phyloP scores from a whole-genome alignment of 345 rosid species.

The Boechera retrofracta region DNA sequence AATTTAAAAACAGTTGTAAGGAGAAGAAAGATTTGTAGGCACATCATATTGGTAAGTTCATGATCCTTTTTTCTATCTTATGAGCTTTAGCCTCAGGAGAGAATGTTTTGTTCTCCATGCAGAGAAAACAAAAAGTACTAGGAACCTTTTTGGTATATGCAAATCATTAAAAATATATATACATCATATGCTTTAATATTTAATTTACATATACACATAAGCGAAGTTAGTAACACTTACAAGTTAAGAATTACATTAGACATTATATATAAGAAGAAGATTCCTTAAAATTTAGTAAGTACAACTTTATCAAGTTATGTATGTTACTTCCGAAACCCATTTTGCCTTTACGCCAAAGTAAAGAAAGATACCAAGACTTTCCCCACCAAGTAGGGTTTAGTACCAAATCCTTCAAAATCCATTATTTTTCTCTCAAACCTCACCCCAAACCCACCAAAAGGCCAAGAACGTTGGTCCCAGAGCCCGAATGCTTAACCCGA shows the following conservation, averaged over 20 bases:
- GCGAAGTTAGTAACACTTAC: constrained; percentile 35
- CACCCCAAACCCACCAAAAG: constrained; percentile 24
- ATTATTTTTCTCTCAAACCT: constrained; percentile 20
- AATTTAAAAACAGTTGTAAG: no score
- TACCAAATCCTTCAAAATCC: constrained; percentile 41
- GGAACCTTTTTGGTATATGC: constrained; percentile 36
- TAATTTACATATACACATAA: constrained; percentile 20
- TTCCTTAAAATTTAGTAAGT: constrained; percentile 41
- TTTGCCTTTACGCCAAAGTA: constrained; percentile 54
- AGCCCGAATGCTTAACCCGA: constrained; percentile 38
- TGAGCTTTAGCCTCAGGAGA: constrained; percentile 35
- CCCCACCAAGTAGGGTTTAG: constrained; percentile 51
- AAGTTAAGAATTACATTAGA: constrained; percentile 42
- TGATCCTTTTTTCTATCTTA: not conserved
- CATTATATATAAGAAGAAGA: constrained; percentile 24
- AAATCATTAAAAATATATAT: constrained; percentile 17
- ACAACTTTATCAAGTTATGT: constrained; percentile 19
- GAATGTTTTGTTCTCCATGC: constrained; percentile 32
- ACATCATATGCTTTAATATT: not conserved
- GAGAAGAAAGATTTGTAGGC: constrained; percentile 26
- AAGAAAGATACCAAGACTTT: constrained; percentile 81
- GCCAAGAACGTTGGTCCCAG: constrained; percentile 28
- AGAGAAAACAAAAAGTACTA: constrained; percentile 29
- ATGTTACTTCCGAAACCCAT: constrained; percentile 32
- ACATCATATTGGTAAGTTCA: constrained; percentile 30